These are phyloP conservation scores for Haematococcus sp. DNA, from an alignment of 139 green algal species.

Conservation along the genomic window DNA sequence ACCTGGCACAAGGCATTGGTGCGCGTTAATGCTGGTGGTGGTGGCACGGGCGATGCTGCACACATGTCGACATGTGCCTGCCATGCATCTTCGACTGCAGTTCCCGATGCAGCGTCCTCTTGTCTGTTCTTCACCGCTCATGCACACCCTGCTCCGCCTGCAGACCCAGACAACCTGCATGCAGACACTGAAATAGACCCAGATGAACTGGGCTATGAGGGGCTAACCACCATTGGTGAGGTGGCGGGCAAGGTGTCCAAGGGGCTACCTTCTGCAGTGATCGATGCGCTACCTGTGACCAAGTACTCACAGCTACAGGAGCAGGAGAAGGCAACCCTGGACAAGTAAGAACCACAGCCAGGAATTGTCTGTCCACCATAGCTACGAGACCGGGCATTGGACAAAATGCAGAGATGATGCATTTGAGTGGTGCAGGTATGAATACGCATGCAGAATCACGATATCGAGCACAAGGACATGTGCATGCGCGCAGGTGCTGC, in stretches of 20 bases:
- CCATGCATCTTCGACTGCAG: no score
- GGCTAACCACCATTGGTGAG: background rate
- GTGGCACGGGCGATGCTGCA: no score
- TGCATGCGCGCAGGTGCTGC: conserved; percentile 18
- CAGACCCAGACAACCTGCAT: background rate
- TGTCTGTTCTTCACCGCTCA: no score
- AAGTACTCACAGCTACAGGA: background rate
- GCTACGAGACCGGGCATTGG: background rate
- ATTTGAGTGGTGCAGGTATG: background rate
- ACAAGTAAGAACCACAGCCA: background rate
- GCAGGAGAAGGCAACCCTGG: no score
- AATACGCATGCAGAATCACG: no score
- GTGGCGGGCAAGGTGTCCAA: conserved; percentile 18
- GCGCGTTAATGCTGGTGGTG: no score
- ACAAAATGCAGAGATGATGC: background rate
- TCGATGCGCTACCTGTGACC: conserved; percentile 9
- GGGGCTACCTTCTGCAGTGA: conserved; percentile 8
- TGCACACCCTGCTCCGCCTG: no score
- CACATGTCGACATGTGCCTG: no score
- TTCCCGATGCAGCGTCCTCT: no score
- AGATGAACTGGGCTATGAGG: background rate
- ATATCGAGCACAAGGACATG: no score
- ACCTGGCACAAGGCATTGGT: no score
- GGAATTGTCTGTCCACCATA: no score
- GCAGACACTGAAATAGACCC: background rate